Conservation (phyloP, 1,284 basidiomycete genomes). For the Spongispora temasekensis region DNA sequence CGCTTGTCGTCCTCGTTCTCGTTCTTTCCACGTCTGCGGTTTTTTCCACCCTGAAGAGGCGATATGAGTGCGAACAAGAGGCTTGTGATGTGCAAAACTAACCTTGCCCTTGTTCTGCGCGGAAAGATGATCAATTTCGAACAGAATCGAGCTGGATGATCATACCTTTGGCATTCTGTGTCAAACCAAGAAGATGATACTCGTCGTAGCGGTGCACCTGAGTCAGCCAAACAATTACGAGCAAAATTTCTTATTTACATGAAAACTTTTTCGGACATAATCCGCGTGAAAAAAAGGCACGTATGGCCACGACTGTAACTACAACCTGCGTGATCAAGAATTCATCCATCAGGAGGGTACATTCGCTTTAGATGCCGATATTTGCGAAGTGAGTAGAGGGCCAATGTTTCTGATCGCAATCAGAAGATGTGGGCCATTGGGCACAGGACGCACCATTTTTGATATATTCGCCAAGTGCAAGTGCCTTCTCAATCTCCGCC, state of each 20-base stretch:
- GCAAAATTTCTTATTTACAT: no score
- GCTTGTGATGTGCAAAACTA: conserved; percentile 20
- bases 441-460: conserved; percentile 84
- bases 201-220: conserved; percentile 17
- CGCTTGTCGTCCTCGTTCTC: conserved; percentile 99
- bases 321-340: no score
- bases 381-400: conserved; percentile 83
- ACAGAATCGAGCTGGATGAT: neutral
- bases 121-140: conserved; percentile 11
- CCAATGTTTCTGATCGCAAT: conserved; percentile 69
- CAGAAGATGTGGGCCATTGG: neutral
- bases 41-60: conserved; percentile 90
- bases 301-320: no score
- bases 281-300: no score
- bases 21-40: conserved; percentile 99
- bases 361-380: conserved; percentile 80
- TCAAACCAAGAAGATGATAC: neutral
- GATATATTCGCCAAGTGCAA: conserved; percentile 83
- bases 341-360: no score
- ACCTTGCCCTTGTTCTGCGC: conserved; percentile 83
- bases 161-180: conserved; percentile 29
- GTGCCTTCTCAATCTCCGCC: conserved; percentile 75
- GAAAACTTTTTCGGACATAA: no score
- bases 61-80: conserved; percentile 10
- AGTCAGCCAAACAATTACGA: conserved; percentile 8